These are phyloP conservation scores for Penicillium sp. DNA, from an alignment of 2,329 filamentous ascomycete species.

Conservation along the genomic window DNA sequence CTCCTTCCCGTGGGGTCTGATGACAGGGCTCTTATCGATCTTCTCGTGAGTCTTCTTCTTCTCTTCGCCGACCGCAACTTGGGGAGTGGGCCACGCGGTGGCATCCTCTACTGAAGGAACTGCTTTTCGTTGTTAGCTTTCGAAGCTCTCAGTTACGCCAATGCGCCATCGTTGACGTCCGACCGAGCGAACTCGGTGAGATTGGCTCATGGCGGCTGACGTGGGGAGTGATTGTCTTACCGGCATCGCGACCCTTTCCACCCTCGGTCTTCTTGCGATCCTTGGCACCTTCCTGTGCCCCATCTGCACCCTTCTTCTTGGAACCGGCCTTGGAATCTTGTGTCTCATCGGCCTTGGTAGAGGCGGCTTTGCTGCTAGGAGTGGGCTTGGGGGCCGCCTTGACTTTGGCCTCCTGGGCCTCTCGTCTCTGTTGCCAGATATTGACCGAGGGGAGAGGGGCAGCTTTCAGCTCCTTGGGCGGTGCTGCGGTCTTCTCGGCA, in stretches of 20 bases:
- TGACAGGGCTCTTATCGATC: slow-evolving; percentile 55
- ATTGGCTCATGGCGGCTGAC: slow-evolving; percentile 7
- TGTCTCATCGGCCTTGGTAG: slow-evolving; percentile 32
- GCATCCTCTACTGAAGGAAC: slow-evolving; percentile 71
- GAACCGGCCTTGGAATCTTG: slow-evolving; percentile 41
- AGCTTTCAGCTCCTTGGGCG: slow-evolving; percentile 65
- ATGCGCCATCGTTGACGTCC: not conserved
- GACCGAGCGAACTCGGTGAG: slow-evolving; percentile 14
- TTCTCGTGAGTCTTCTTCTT: slow-evolving; percentile 69
- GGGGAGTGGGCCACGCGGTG: slow-evolving; percentile 84
- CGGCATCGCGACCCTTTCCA: slow-evolving; percentile 43
- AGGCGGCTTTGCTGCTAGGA: slow-evolving; percentile 20
- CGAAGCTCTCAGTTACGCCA: not conserved
- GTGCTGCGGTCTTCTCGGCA: slow-evolving; percentile 53
- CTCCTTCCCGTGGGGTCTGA: slow-evolving; percentile 63
- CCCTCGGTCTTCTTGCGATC: slow-evolving; percentile 38
- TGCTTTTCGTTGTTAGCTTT: slow-evolving; percentile 12
- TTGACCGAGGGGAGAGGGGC: slow-evolving; percentile 82
- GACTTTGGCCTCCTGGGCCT: slow-evolving; percentile 56
- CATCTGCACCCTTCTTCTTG: slow-evolving; percentile 42
- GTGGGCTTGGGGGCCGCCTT: slow-evolving; percentile 39
- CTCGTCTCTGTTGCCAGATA: slow-evolving; percentile 76
- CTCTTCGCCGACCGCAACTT: slow-evolving; percentile 70
- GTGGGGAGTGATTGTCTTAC: slow-evolving; percentile 15
- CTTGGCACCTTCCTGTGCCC: slow-evolving; percentile 30